phyloP scores from a whole-genome alignment of 2,329 filamentous ascomycete species.

The Ophiostoma himal-ulmi region DNA sequence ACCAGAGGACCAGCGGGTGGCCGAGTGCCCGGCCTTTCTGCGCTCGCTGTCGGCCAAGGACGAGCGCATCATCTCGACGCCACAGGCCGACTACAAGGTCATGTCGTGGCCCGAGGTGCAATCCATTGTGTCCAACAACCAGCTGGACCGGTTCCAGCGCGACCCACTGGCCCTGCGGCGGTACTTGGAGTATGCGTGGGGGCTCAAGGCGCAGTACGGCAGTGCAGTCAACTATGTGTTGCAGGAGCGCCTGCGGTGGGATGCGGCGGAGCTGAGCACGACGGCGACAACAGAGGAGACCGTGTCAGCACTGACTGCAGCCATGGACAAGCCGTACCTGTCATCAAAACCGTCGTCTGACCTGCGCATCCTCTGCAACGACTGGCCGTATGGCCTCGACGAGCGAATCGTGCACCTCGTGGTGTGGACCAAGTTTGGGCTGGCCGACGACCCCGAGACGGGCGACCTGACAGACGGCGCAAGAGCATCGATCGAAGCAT shows the following conservation, averaged over 20 bases:
- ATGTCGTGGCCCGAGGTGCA: conserved; percentile 66
- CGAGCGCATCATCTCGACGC: conserved; percentile 60
- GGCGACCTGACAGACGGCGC: conserved; percentile 62
- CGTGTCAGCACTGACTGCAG: conserved; percentile 38
- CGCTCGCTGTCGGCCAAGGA: conserved; percentile 61
- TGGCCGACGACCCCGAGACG: conserved; percentile 60
- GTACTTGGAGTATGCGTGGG: conserved; percentile 65
- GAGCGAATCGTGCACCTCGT: conserved; percentile 73
- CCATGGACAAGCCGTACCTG: neutral
- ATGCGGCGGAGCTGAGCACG: conserved; percentile 34
- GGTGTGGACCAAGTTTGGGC: conserved; percentile 84
- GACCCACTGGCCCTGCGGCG: conserved; percentile 69
- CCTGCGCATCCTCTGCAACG: conserved; percentile 64
- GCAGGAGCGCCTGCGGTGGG: conserved; percentile 64
- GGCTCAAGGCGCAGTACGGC: conserved; percentile 61
- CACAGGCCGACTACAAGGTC: conserved; percentile 57
- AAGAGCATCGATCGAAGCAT: conserved; percentile 61
- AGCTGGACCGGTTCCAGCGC: conserved; percentile 70
- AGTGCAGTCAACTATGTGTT: conserved; percentile 74
- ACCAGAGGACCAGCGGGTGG: conserved; percentile 53
- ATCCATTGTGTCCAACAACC: conserved; percentile 57
- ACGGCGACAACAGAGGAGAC: conserved; percentile 2
- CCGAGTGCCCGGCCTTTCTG: conserved; percentile 67
- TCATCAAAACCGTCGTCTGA: conserved; percentile 29
- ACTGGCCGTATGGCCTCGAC: conserved; percentile 91